phyloP scores from a whole-genome alignment of 768 basidiomycete species.

The Pulveroboletus sp. region DNA sequence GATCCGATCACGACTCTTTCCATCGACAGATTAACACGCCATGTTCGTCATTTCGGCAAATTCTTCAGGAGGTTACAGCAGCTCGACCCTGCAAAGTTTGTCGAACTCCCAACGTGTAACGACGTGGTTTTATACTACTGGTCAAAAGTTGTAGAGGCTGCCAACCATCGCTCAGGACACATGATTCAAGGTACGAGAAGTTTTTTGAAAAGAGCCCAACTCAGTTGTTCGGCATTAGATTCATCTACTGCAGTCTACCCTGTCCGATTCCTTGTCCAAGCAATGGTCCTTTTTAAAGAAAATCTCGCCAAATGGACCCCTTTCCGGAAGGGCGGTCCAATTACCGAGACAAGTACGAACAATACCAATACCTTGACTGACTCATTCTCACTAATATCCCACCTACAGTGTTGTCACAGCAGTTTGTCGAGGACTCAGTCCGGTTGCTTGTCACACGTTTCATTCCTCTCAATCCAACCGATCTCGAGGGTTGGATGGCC shows the following conservation, averaged over 20 bases:
- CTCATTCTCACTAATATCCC: slow-evolving; percentile 10
- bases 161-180: slow-evolving; percentile 42
- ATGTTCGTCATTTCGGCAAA: slow-evolving; percentile 71
- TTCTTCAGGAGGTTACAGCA: slow-evolving; percentile 75
- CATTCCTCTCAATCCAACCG: slow-evolving; percentile 76
- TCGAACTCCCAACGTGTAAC: slow-evolving; percentile 55
- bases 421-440: slow-evolving; percentile 71
- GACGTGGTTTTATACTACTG: slow-evolving; percentile 77
- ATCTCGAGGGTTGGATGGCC: slow-evolving; percentile 77
- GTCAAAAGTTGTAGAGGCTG: slow-evolving; percentile 73
- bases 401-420: slow-evolving; percentile 51
- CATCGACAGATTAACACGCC: slow-evolving; percentile 58
- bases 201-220: background rate
- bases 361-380: background rate
- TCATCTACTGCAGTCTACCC: slow-evolving; percentile 62
- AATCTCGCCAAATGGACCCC: slow-evolving; percentile 76
- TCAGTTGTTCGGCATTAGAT: slow-evolving; percentile 38
- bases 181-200: slow-evolving; percentile 51
- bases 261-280: slow-evolving; percentile 76
- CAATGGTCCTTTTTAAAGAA: slow-evolving; percentile 83
- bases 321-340: slow-evolving; percentile 51
- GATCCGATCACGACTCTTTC: slow-evolving; percentile 40
- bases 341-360: slow-evolving; percentile 53
- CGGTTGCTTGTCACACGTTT: slow-evolving; percentile 76
- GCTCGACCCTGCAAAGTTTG: slow-evolving; percentile 53